Base-by-base conservation (phyloP, 768 basidiomycete species). In the Sporobolomyces phaffii region DNA sequence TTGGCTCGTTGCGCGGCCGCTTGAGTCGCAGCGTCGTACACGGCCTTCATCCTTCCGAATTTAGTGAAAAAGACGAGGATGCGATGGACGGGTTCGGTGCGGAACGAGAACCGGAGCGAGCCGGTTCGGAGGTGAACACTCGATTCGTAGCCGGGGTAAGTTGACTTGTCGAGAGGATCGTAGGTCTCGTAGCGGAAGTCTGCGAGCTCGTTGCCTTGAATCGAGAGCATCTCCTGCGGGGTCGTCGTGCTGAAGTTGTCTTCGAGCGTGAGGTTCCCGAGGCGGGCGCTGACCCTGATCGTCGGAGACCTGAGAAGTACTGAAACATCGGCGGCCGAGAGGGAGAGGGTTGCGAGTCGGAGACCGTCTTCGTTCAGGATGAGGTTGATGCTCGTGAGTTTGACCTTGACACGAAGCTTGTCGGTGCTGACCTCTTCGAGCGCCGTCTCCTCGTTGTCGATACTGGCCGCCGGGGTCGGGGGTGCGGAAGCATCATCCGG, bases 131-230 rank as follows among this genome's bases (percentile, higher is more conserved):
- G 82, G 63, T 83, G 82, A 56, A 98, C 81, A 2, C 86, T 84
- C 7, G 93, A 91, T 75, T 90, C 91, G 77, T 92, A 82, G 34
- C 90, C 90, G 18, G 82, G 80, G 77, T 89, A 87, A 5, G 81
- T 79, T 47, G 86, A 83, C 60, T 84, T 73, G 63, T 84, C 87
- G 34, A 80, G 77, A 3, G 89, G 84, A 76, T 93, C 88, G 78
- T 84, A 91, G 0, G 91, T 98, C 77, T 93, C 87, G 78, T 98
- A 99, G 60, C 82, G 84, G 80, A 99, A 90, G 77, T 94, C 88
- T 22, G 91, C 93, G 44, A 99, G 86, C 74, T 97, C 87, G 73
- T 89, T 84, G 52, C 93, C 96, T 74, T 98, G 90, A 62, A 98
- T 97, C 36, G 91, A 89, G 62, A 98, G 79, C 6, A 98, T 82